A percentile compares a stretch with the other conserved stretches of the same genome.
These are phyloP conservation scores for Exophiala sideris DNA, from an alignment of 2,329 filamentous ascomycete species.

Conservation along the genomic window DNA sequence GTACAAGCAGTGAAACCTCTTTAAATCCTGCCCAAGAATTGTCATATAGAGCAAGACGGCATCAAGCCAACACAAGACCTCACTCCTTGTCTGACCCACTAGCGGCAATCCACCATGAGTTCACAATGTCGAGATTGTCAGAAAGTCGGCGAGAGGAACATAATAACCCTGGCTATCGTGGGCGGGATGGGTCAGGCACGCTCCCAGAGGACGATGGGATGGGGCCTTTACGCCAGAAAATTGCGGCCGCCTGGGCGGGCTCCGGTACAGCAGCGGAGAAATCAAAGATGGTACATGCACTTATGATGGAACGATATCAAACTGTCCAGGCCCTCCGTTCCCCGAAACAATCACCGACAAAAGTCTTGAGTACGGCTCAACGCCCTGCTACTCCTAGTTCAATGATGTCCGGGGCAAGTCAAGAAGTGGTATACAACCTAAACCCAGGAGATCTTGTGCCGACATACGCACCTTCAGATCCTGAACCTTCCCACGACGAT, in stretches of 20 bases:
- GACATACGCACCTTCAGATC: conserved; percentile 58
- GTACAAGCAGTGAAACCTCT: conserved; percentile 27
- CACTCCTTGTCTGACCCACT: conserved; percentile 25
- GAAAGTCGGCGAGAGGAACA: conserved; percentile 2
- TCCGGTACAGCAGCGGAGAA: conserved; percentile 61
- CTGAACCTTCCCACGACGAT: conserved; percentile 23
- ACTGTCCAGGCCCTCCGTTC: conserved; percentile 31
- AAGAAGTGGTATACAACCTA: conserved; percentile 38
- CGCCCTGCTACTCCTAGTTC: conserved; percentile 33
- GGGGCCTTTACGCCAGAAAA: conserved; percentile 62
- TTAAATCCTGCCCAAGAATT: conserved; percentile 27
- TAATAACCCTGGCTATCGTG: conserved; percentile 25
- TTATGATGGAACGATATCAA: conserved; percentile 67
- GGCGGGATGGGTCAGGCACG: conserved; percentile 27
- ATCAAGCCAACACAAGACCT: conserved; percentile 19
- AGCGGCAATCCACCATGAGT: conserved; percentile 2
- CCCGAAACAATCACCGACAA: conserved; percentile 29
- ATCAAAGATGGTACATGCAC: conserved; percentile 66
- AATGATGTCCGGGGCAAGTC: conserved; percentile 31
- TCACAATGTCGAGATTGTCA: background rate
- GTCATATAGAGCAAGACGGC: conserved; percentile 21
- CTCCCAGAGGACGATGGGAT: conserved; percentile 79
- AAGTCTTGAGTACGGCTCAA: conserved; percentile 24
- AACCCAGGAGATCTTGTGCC: conserved; percentile 58
- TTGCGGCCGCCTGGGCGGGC: conserved; percentile 64